Conservation (phyloP, 495 filamentous ascomycete genomes). For the Talaromyces thailandensis region DNA sequence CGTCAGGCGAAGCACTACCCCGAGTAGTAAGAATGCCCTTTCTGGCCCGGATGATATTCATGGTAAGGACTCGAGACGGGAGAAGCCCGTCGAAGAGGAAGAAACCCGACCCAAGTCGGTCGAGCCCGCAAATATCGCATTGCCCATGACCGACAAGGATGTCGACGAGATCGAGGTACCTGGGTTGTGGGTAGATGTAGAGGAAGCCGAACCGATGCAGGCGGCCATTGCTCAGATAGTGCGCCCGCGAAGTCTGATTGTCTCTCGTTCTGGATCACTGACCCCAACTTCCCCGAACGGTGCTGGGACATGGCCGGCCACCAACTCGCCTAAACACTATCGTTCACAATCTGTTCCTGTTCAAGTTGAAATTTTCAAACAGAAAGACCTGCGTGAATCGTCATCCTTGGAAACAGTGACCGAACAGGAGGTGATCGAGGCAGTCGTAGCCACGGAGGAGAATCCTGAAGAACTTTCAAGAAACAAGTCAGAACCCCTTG, state of each 20-base stretch:
- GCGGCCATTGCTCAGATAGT: constrained; percentile 32
- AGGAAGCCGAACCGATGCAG: constrained; percentile 46
- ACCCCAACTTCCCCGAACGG: constrained; percentile 22
- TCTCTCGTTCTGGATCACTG: constrained; percentile 26
- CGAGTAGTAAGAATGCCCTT: constrained; percentile 32
- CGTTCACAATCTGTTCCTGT: constrained; percentile 49
- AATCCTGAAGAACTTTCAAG: not conserved
- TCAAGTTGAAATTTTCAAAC: constrained; percentile 12
- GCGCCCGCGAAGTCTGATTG: constrained; percentile 56
- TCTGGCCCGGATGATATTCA: constrained; percentile 26
- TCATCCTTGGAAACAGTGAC: constrained; percentile 33
- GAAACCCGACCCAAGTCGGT: constrained; percentile 13
- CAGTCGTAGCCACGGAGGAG: not conserved
- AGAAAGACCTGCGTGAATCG: constrained; percentile 21
- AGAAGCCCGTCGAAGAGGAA: not conserved
- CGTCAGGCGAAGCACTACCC: constrained; percentile 21
- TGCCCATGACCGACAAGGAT: constrained; percentile 62
- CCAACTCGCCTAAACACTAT: constrained; percentile 26
- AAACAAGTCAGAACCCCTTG: not conserved
- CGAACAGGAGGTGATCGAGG: constrained; percentile 27
- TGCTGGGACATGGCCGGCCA: constrained; percentile 20
- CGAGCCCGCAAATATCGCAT: constrained; percentile 45
- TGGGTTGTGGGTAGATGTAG: constrained; percentile 47
- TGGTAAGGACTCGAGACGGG: not conserved
- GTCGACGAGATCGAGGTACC: constrained; percentile 67